These are phyloP conservation scores for Termitomyces sp. DNA, from an alignment of 768 basidiomycete species.

Conservation along the genomic window DNA sequence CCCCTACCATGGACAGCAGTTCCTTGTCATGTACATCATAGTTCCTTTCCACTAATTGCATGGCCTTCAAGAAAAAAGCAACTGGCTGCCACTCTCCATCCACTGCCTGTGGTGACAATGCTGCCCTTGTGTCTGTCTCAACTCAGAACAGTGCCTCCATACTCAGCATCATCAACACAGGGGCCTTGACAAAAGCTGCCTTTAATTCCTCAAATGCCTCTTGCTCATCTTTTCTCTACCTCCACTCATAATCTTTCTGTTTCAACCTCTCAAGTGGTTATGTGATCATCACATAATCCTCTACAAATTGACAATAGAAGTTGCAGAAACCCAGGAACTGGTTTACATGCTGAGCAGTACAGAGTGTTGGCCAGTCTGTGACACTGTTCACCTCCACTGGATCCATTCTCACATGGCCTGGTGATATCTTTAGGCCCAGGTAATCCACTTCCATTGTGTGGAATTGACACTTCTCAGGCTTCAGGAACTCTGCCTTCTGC, in stretches of 20 bases:
- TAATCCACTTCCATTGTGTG: no score
- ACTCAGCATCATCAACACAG: slow-evolving; percentile 17
- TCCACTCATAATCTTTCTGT: background rate
- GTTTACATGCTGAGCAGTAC: no score
- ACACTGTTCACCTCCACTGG: no score
- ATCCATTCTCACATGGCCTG: no score
- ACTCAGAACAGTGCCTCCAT: background rate
- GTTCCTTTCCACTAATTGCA: slow-evolving; percentile 29
- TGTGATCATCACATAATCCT: background rate
- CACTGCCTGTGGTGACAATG: slow-evolving; percentile 12
- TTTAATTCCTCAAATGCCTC: slow-evolving; percentile 27
- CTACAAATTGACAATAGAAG: background rate
- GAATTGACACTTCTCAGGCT: no score
- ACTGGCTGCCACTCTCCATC: slow-evolving; percentile 24
- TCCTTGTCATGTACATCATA: no score
- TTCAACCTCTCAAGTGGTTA: background rate
- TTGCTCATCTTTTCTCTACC: slow-evolving; percentile 7
- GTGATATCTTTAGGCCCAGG: no score
- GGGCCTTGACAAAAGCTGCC: slow-evolving; percentile 16
- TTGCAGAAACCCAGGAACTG: no score
- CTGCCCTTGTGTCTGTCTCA: no score
- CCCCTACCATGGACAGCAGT: slow-evolving; percentile 36
- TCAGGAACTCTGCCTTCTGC: no score
- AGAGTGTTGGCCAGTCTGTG: no score
- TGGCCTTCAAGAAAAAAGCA: slow-evolving; percentile 18